Evolutionary conservation across 1,284 basidiomycete genomes (phyloP).

Genomic region (Pascua guehoae): DNA sequence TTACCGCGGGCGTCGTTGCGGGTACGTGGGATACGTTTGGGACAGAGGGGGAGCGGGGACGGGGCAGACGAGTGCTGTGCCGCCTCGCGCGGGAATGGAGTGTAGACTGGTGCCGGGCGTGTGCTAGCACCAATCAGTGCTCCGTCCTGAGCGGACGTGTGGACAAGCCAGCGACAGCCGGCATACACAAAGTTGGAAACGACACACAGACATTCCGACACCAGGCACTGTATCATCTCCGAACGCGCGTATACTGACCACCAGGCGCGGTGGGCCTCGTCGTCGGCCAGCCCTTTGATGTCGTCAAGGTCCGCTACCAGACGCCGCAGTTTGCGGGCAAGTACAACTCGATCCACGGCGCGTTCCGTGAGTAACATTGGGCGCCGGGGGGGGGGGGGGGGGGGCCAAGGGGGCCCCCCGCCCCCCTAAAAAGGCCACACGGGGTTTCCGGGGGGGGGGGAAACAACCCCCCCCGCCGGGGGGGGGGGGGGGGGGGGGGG

Average conservation of each 20-base stretch:
- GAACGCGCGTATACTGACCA: slow-evolving; percentile 4
- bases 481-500: too few species aligned
- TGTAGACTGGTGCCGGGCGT: too few species aligned
- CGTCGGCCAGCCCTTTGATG: slow-evolving; percentile 50
- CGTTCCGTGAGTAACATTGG: slow-evolving; percentile 38
- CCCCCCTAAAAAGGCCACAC: too few species aligned
- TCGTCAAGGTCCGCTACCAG: slow-evolving; percentile 49
- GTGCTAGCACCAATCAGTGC: too few species aligned
- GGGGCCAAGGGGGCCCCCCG: background rate
- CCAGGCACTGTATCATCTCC: background rate
- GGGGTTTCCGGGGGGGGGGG: too few species aligned
- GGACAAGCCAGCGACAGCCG: background rate
- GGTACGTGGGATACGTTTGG: slow-evolving; percentile 24
- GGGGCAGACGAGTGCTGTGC: background rate
- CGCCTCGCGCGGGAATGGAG: background rate
- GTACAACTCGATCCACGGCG: slow-evolving; percentile 40
- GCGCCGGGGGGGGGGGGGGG: background rate
- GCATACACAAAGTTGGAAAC: background rate
- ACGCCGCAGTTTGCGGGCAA: slow-evolving; percentile 40
- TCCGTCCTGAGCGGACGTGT: background rate
- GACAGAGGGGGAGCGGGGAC: background rate
- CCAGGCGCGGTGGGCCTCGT: slow-evolving; percentile 47
- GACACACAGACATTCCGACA: background rate
- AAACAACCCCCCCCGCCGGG: background rate
- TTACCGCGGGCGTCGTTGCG: slow-evolving; percentile 44